Evolutionary conservation across 1,139 yeast genomes (phyloP).

Genomic region (Sugiyamaella paludigena): DNA sequence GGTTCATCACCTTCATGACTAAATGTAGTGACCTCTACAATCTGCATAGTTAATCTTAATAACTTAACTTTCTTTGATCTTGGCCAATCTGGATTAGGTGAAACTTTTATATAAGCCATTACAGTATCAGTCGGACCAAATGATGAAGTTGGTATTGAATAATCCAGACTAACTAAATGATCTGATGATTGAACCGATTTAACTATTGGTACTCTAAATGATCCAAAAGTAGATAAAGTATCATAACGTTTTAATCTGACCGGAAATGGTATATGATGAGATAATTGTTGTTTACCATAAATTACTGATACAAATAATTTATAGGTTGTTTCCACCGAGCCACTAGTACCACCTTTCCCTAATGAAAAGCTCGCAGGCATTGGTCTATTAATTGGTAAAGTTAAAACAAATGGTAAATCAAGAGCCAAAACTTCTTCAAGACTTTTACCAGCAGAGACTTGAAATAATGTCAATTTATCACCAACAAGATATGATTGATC

Average conservation of each 20-base stretch:
- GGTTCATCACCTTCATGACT: conserved; percentile 36
- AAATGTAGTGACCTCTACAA: conserved; percentile 38
- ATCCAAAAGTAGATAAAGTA: conserved; percentile 41
- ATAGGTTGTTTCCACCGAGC: conserved; percentile 37
- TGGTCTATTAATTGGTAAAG: conserved; percentile 36
- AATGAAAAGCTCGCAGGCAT: conserved; percentile 40
- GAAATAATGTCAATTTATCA: conserved; percentile 32
- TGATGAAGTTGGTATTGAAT: conserved; percentile 38
- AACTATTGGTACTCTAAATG: conserved; percentile 35
- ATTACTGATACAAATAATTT: conserved; percentile 36
- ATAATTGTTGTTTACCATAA: conserved; percentile 27
- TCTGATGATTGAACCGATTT: conserved; percentile 35
- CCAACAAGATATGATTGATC: conserved; percentile 41
- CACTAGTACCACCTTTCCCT: conserved; percentile 25
- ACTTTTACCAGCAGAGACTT: conserved; percentile 26
- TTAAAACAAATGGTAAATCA: conserved; percentile 41
- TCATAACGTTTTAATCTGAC: conserved; percentile 40
- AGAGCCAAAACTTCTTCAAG: conserved; percentile 35
- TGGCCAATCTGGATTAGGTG: conserved; percentile 40
- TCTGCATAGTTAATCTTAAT: conserved; percentile 37
- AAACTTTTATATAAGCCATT: conserved; percentile 32
- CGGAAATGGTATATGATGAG: conserved; percentile 37
- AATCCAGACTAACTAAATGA: conserved; percentile 39
- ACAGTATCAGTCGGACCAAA: conserved; percentile 43
- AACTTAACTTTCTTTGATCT: conserved; percentile 39